Percentiles rank a stretch among this genome's conserved stretches.
These are phyloP conservation scores for Aphanomyces euteiches DNA, from an alignment of 352 stramenopile species.

Conservation along the genomic window DNA sequence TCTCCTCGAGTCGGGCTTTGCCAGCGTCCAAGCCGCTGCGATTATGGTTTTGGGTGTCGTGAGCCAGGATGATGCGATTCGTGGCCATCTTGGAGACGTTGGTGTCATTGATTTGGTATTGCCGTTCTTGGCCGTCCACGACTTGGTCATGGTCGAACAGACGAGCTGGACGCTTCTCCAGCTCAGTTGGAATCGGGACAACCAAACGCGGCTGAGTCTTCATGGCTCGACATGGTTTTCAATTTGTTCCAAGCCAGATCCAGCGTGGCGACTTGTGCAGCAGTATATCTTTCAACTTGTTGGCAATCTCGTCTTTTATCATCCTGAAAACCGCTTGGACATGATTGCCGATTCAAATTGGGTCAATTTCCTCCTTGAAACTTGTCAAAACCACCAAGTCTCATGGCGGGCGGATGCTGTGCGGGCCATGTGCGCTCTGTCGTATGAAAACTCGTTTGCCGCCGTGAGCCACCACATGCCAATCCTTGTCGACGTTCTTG, in stretches of 20 bases:
- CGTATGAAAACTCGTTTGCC: slow-evolving; percentile 26
- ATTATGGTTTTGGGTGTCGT: slow-evolving; percentile 25
- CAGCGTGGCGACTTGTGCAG: slow-evolving; percentile 36
- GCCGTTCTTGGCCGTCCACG: slow-evolving; percentile 27
- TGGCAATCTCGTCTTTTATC: slow-evolving; percentile 87
- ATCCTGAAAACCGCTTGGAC: slow-evolving; percentile 81
- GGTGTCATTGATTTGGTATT: slow-evolving; percentile 14
- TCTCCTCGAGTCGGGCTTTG: background rate
- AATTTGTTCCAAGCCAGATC: slow-evolving; percentile 6
- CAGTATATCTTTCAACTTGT: slow-evolving; percentile 68
- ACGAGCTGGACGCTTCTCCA: slow-evolving; percentile 83
- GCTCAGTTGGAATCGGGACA: slow-evolving; percentile 84
- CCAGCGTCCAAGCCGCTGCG: slow-evolving; percentile 14
- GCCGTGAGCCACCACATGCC: background rate
- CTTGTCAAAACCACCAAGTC: slow-evolving; percentile 39
- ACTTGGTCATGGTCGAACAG: slow-evolving; percentile 56
- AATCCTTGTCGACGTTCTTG: background rate
- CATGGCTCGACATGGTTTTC: slow-evolving; percentile 36
- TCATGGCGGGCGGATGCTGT: slow-evolving; percentile 9
- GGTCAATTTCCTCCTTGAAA: slow-evolving; percentile 57
- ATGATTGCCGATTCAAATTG: slow-evolving; percentile 50
- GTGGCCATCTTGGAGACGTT: slow-evolving; percentile 3
- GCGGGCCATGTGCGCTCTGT: slow-evolving; percentile 12
- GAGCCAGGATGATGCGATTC: slow-evolving; percentile 8
- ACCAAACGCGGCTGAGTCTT: slow-evolving; percentile 84